Base-by-base conservation (phyloP, 1,139 yeast species). In the Scheffersomyces parashehatae region DNA sequence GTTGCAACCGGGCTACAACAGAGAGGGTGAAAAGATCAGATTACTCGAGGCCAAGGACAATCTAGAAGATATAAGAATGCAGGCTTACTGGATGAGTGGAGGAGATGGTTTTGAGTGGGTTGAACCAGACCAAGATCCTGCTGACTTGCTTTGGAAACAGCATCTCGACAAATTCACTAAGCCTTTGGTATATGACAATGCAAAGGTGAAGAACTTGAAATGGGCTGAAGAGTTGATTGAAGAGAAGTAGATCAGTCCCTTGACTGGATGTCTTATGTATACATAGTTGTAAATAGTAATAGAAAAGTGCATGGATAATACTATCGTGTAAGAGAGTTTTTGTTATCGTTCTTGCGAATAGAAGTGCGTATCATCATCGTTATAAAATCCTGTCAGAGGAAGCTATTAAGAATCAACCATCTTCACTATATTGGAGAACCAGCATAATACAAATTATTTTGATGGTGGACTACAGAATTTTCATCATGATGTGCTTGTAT, bases 91-190 rank as follows among this genome's bases (percentile, higher is more conserved):
- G 93, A 78, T 84, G 58, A 70, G 79, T 44, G 85, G 85, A 10
- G 90, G 90, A 12, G 89, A 83, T 48, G 85, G 86, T 11, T 85
- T 84, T 56, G 86, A 83, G 51, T 87, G 91, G 88, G 82, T 77
- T 8, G 93, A 85, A 55, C 91, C 91, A 0, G 93, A 86, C 58
- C 84, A 82, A 55, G 93, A 85, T 55, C 91, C 91, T 0, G 89
- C 89, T 0, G 87, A 82, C 30, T 54, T 82, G 20, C 54, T 77
- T 29, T 83, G 88, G 88, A 67, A 72, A 38, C 44, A 58, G 2
- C 72, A 72, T 57, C 64, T 69, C 45, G 53, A 55, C 3, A 46
- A 48, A 36, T 61, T 57, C 39, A 55, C 63, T 34, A 56, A 53
- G 35, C 65, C 63, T 10, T 40, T 32, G 12, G 45, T 52, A 38